Evolutionary conservation across 2,329 filamentous ascomycete species (phyloP).

Genomic region (Blastomyces emzantsi): DNA sequence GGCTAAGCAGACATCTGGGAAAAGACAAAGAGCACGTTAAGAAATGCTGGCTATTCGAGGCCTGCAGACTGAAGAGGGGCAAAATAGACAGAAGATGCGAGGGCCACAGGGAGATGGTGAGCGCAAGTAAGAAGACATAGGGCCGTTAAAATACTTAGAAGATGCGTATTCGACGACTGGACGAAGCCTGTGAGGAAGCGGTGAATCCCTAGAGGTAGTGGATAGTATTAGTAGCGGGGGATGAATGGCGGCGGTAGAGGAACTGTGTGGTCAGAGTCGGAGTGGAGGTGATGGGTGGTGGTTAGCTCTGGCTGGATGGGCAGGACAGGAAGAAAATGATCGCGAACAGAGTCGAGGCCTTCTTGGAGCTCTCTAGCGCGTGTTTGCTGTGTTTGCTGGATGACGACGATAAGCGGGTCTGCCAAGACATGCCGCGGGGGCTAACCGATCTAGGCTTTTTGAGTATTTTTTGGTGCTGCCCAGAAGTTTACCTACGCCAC

Average conservation of each 20-base stretch:
- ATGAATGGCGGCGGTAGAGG: background rate
- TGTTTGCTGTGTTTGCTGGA: conserved; percentile 2
- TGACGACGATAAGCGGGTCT: no score
- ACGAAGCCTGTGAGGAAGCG: background rate
- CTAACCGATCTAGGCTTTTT: background rate
- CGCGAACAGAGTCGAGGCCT: background rate
- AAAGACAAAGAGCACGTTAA: background rate
- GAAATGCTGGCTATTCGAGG: conserved; percentile 3
- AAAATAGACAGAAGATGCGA: background rate
- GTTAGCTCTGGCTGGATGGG: background rate
- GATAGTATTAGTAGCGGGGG: background rate
- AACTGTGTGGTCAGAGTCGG: background rate
- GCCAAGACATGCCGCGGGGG: background rate
- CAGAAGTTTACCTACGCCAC: background rate
- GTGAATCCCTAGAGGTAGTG: background rate
- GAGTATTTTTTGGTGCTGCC: background rate
- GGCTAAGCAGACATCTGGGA: background rate
- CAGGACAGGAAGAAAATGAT: background rate
- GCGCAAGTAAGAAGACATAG: conserved; percentile 6
- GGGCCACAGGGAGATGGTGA: conserved; percentile 1
- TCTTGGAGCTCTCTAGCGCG: background rate
- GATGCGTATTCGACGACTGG: background rate
- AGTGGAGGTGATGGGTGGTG: background rate
- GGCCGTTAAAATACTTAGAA: conserved; percentile 14
- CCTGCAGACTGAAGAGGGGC: conserved; percentile 4